Percentiles rank a stretch among this genome's conserved stretches.
These are phyloP conservation scores for Lenwebbia sp. DNA, from an alignment of 345 rosid species.

Conservation along the genomic window DNA sequence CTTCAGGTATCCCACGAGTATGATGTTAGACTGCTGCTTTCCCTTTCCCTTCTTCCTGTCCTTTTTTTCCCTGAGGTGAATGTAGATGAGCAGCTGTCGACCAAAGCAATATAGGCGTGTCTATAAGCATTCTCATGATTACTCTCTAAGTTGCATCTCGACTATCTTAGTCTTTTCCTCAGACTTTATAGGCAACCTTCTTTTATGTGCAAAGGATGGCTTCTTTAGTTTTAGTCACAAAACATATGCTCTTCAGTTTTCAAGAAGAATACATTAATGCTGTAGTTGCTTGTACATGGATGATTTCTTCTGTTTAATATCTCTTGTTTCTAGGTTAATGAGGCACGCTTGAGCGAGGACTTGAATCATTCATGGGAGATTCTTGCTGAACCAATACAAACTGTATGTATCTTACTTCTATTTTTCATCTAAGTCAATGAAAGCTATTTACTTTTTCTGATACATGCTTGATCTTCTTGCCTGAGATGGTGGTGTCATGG, in stretches of 20 bases:
- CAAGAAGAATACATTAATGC: neutral
- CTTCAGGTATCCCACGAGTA: conserved; percentile 54
- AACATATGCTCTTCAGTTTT: neutral
- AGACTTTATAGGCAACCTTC: neutral
- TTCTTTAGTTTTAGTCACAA: neutral
- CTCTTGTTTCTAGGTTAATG: conserved; percentile 51
- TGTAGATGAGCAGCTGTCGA: neutral
- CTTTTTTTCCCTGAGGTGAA: neutral
- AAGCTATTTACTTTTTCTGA: neutral
- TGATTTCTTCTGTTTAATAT: neutral
- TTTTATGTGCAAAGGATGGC: neutral
- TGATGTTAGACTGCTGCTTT: neutral
- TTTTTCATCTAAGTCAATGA: neutral
- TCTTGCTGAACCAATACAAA: conserved; percentile 95
- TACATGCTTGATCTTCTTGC: neutral
- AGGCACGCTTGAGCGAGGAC: conserved; percentile 63
- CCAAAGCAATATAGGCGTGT: neutral
- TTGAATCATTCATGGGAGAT: conserved; percentile 87
- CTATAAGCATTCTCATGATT: neutral
- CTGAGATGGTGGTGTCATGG: neutral
- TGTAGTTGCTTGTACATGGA: neutral
- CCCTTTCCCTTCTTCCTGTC: neutral
- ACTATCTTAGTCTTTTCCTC: neutral
- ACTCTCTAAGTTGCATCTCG: neutral
- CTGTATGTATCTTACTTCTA: conserved; percentile 32